Base-by-base conservation (phyloP, 495 filamentous ascomycete genomes). In the Massariosphaeria phaeospora region DNA sequence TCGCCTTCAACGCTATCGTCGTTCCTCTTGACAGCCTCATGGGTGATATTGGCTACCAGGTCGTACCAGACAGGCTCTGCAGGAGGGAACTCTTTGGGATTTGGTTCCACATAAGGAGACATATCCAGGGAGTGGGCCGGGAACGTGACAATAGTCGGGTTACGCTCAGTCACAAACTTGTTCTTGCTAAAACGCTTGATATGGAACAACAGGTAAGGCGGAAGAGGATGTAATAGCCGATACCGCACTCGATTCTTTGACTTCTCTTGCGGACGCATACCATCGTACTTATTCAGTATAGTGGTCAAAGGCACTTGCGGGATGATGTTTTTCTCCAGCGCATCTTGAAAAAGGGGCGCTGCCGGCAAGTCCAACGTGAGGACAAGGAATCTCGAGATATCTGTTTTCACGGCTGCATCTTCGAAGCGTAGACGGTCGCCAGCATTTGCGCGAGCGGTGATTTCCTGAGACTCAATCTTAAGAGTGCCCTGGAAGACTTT, bases 61-160 rank as follows among this genome's bases (percentile, higher is more conserved):
- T 99, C 94, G 67, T 97, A 99, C 75, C 86, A 83, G 59, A 97
- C 88, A 6, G 91, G 90, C 65, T 95, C 91, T 9, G 86, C 83
- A 0, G 79, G 79, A 0, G 81, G 72, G 64, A 79, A 78, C 12
- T 79, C 30, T 0, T 72, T 59, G 0, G 84, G 81, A 49, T 84
- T 83, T 3, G 87, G 86, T 56, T 91, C 83, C 23, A 96, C 88
- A 63, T 91, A 99, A 0, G 89, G 89, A 2, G 81, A 78, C 75
- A 96, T 83, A 65, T 99, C 89, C 13, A 99, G 79, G 23, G 81
- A 83, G 51, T 84, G 78, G 2, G 84, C 81, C 50, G 88, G 85
- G 71, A 97, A 96, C 8, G 91, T 96, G 49, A 99, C 93, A 66
- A 99, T 99, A 0, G 94, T 97, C 3, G 91, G 93, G 70, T 97